phyloP scores from a whole-genome alignment of 768 basidiomycete species.

The Kwoniella bestiolae region DNA sequence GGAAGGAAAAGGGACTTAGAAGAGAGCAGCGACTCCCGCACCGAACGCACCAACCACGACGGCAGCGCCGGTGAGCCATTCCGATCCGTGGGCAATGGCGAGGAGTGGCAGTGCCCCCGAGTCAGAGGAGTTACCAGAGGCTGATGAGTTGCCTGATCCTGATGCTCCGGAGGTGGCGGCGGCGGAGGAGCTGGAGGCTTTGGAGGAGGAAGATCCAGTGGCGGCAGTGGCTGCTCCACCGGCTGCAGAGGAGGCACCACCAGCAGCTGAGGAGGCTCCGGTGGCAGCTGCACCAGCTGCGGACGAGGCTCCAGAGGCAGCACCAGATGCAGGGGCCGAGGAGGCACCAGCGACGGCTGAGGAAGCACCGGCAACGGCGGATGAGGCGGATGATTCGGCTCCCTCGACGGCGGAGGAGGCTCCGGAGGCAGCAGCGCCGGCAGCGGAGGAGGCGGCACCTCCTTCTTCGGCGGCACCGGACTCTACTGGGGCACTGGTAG shows the following conservation, averaged over 20 bases:
- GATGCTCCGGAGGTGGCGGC: not conserved
- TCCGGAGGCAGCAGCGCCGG: not conserved
- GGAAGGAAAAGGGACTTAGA: slow-evolving; percentile 2
- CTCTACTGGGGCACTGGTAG: not conserved
- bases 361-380: not conserved
- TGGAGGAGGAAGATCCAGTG: slow-evolving; percentile 3
- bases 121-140: slow-evolving; percentile 6
- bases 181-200: slow-evolving; percentile 1
- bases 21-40: slow-evolving; percentile 22
- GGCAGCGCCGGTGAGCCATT: slow-evolving; percentile 13
- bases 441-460: slow-evolving; percentile 6
- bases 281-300: slow-evolving; percentile 6
- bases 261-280: slow-evolving; percentile 12
- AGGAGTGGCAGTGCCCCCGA: slow-evolving; percentile 2
- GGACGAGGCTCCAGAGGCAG: slow-evolving; percentile 5
- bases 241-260: slow-evolving; percentile 6
- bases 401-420: not conserved
- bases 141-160: not conserved
- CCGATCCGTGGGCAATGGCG: slow-evolving; percentile 5
- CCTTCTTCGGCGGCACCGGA: slow-evolving; percentile 6
- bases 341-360: not conserved
- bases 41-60: slow-evolving; percentile 23
- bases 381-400: not conserved
- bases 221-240: not conserved
- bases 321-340: slow-evolving; percentile 10